Conservation (phyloP, 2,329 filamentous ascomycete genomes). For the Lachnellula suecica region DNA sequence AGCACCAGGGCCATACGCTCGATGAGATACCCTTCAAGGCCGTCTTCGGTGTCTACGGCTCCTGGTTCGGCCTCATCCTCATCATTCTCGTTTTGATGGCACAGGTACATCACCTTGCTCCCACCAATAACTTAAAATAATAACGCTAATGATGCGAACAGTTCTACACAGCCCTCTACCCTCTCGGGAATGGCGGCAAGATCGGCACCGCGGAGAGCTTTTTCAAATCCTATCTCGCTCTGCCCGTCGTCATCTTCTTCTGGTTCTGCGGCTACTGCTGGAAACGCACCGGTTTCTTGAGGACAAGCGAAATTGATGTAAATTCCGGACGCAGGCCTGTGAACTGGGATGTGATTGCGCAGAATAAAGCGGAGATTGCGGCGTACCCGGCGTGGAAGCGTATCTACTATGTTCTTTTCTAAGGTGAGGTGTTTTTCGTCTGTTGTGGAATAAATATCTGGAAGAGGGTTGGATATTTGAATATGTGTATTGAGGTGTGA, state of each 20-base stretch:
- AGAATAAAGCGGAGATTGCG: constrained; percentile 53
- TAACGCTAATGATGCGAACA: constrained; percentile 2
- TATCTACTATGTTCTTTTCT: constrained; percentile 11
- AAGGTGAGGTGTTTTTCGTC: too few species aligned
- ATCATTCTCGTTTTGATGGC: constrained; percentile 69
- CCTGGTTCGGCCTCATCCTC: too few species aligned
- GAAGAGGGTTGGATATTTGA: too few species aligned
- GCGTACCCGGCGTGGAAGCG: constrained; percentile 49
- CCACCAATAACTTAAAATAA: background rate
- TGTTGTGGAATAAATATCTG: too few species aligned
- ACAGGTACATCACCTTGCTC: constrained; percentile 11
- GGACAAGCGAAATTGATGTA: constrained; percentile 61
- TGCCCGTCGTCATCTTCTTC: constrained; percentile 53
- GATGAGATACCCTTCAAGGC: constrained; percentile 47
- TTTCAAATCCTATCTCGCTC: constrained; percentile 53
- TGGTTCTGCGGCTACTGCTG: constrained; percentile 58
- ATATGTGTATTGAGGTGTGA: too few species aligned
- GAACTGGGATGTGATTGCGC: constrained; percentile 40
- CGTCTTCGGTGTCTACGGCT: too few species aligned
- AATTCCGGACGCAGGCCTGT: constrained; percentile 64
- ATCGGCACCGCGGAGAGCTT: constrained; percentile 45
- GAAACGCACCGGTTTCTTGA: constrained; percentile 64
- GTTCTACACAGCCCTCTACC: constrained; percentile 51
- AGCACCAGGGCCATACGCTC: constrained; percentile 62
- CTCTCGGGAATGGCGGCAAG: constrained; percentile 58